Evolutionary conservation across 306 rosid species (phyloP), one percentile per base, ranked within the genome.

Genomic region (Betula pendula): DNA sequence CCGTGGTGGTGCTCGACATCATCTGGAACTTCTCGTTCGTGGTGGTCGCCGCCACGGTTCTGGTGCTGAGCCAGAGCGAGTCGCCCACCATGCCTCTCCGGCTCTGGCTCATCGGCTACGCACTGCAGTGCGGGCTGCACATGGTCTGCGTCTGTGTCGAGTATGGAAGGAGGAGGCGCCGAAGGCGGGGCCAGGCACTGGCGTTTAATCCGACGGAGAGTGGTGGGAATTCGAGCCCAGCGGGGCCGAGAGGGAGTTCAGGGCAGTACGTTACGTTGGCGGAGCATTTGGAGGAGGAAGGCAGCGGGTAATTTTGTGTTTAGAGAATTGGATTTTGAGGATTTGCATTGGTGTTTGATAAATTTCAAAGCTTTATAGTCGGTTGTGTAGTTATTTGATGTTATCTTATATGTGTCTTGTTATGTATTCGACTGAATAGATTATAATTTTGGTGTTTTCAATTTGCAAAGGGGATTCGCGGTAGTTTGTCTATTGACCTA

Each of bases 21-120:
- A 74, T 94, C 6, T 94, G 98, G 98, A 94, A 94, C 79, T 85
- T 92, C 67, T 87, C 90, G 0, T 92, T 95, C 65, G 93, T 95
- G 3, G 78, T 88, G 13, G 97, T 83, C 35, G 95, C 97, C 8
- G 80, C 88, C 15, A 71, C 92, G 1, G 80, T 83, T 3, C 73
- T 90, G 80, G 69, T 89, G 62, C 53, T 88, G 68, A 92, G 98
- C 89, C 68, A 71, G 24, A 14, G 11, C 2, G 97, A 95, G 40
- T 65, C 89, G 9, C 98, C 97, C 68, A n/a, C 68, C 4, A 79
- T 87, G 96, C 98, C 97, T 17, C 75, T 92, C 79, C 88, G 97
- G 76, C 27, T 90, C 43, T 95, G 98, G 97, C 87, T 92, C 72
- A 77, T 82, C 4, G 98, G 98, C 0, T 92, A 95, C 43, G 92